These are phyloP conservation scores for Fraxinus velutina DNA, from an alignment of 305 asterid species.

Conservation along the genomic window DNA sequence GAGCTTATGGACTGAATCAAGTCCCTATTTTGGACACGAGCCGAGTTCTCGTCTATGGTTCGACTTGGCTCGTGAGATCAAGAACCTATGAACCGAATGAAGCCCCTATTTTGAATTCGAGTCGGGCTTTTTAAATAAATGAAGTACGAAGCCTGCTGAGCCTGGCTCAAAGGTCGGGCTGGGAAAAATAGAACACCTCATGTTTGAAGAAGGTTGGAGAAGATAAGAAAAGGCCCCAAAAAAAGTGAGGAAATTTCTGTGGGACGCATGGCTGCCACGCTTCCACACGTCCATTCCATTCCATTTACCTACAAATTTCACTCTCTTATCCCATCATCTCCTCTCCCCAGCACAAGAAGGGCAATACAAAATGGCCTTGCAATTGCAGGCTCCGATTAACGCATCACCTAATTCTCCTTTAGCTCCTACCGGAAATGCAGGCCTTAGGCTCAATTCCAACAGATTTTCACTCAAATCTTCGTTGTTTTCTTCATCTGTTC, in stretches of 20 bases:
- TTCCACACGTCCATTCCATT: slow-evolving; percentile 24
- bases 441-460: slow-evolving; percentile 41
- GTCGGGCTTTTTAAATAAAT: not conserved
- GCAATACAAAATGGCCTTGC: slow-evolving; percentile 49
- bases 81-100: not conserved
- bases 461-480: slow-evolving; percentile 59
- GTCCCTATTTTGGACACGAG: not conserved
- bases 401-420: slow-evolving; percentile 23
- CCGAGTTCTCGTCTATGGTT: not conserved
- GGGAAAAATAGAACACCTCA: not conserved
- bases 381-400: slow-evolving; percentile 13
- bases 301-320: slow-evolving; percentile 4
- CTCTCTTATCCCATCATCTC: slow-evolving; percentile 35
- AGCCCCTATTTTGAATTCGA: not conserved
- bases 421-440: slow-evolving; percentile 39
- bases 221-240: slow-evolving; percentile 32
- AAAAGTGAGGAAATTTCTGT: slow-evolving; percentile 28
- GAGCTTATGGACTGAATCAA: not conserved
- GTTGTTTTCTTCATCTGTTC: slow-evolving; percentile 52
- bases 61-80: not conserved
- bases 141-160: not conserved
- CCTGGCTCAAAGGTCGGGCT: not conserved
- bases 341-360: slow-evolving; percentile 13
- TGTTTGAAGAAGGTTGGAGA: slow-evolving; percentile 14
- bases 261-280: slow-evolving; percentile 73